Base-by-base conservation (phyloP, 345 rosid genomes). In the Raphanus raphanistrum region DNA sequence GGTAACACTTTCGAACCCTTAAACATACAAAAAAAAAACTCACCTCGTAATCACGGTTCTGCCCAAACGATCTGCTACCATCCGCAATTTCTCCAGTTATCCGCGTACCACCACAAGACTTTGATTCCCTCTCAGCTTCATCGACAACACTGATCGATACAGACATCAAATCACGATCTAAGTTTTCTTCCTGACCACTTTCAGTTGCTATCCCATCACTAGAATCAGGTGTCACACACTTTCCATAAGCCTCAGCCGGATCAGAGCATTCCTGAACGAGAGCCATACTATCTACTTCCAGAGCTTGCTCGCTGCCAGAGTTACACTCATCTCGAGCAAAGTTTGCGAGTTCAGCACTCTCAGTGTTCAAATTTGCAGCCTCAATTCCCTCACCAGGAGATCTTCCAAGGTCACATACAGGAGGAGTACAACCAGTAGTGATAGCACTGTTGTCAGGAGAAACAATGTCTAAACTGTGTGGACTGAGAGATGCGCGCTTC, bases 401-500 rank as follows among this genome's bases (percentile, higher is more conserved):
- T 66, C 75, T 73, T 45, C 75, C 83, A 84, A 68, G 70, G 52
- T 15, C 68, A 61, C 80, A 70, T 66, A 70, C 60, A 73, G 76
- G 89, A 73, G 87, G 74, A 65, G 81, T 61, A 68, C 82, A 82
- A 67, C 84, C 81, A 64, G 83, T 79, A 71, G 80, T 83, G 64
- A 69, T 71, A 36, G 74, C 76, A 76, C 48, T 35, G 77, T 16
- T 82, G 61, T 83, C 86, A 17, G 89, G 88, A 80, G 87, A 87
- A 78, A 81, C 82, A 65, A 82, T 68, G 36, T 65, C 76, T 57
- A 71, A 72, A 75, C 85, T 82, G 32, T 80, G 85, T 63, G 90
- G 88, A 80, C 88, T 84, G 55, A 76, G 57, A 36, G 83, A 86
- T 26, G 86, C 84, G 9, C 77, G 86, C 81, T 86, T 87, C 79